Percentiles rank a stretch among this genome's conserved stretches.
Conservation (phyloP, 1,284 basidiomycete genomes). For the Pascua sp. region DNA sequence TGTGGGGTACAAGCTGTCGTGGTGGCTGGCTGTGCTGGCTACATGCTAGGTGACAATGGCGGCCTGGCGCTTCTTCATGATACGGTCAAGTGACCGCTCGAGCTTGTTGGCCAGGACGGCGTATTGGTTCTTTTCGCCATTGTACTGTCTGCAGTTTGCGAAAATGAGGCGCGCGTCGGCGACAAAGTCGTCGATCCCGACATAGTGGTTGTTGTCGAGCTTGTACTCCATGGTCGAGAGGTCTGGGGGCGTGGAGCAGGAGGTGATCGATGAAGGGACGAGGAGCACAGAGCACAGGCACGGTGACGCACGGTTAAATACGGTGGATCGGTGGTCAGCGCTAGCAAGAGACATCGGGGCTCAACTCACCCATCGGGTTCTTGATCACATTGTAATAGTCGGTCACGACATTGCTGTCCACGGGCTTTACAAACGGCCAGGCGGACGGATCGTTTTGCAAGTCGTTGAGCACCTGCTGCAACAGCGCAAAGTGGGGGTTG, state of each 20-base stretch:
- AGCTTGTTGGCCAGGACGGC: conserved; percentile 80
- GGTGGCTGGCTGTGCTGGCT: not conserved
- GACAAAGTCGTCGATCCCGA: conserved; percentile 70
- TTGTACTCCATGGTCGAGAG: conserved; percentile 90
- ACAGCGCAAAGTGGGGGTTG: conserved; percentile 59
- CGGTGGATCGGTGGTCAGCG: not conserved
- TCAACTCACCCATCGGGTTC: conserved; percentile 80
- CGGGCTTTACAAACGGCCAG: conserved; percentile 66
- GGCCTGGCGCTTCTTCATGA: conserved; percentile 46
- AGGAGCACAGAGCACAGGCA: not conserved
- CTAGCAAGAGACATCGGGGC: not conserved
- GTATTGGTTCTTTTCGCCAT: conserved; percentile 79
- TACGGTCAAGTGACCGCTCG: conserved; percentile 56
- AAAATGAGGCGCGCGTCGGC: conserved; percentile 81
- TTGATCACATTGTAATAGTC: conserved; percentile 92
- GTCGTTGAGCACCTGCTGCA: conserved; percentile 81
- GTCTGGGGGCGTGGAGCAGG: conserved; percentile 56
- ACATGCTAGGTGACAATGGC: not conserved
- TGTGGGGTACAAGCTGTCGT: too few relatives aligned
- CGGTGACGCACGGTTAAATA: not conserved
- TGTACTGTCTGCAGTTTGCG: conserved; percentile 88
- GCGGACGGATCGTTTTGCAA: conserved; percentile 74
- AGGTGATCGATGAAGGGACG: not conserved
- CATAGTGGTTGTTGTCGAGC: conserved; percentile 73
- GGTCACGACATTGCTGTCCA: conserved; percentile 74